Base-by-base conservation (phyloP, 768 basidiomycete genomes). In the Serendipita vermifera region DNA sequence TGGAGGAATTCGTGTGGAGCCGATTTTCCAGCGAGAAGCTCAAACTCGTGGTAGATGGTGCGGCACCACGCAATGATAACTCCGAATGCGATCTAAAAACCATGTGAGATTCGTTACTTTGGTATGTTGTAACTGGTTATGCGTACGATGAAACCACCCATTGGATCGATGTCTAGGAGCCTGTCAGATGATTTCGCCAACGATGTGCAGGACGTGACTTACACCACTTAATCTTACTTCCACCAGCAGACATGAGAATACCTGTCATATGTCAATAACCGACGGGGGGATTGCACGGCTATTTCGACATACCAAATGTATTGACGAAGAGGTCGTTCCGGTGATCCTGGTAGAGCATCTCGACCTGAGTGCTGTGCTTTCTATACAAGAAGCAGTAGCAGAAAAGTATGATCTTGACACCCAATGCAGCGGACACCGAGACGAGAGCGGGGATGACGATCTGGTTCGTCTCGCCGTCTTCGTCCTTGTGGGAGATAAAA, bases 301-400 rank as follows among this genome's bases (percentile, higher is more conserved):
- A n/a, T 43, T 27, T 51, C 13, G 2, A 56, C 74, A 32, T 59
- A 83, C 84, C 83, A 59, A 87, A 85, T 24, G 77, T 72, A 63
- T 91, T 91, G 65, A 90, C 81, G 65, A 80, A 87, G n/a, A 91
- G 66, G 64, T 94, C 94, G 63, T 92, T 97, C 61, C 93, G 75
- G 61, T 97, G 93, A 65, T 98, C 94, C 68, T 96, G 88, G 91
- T 90, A 97, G 27, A 96, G 77, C n/a, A 96, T 80, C 41, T 80
- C 79, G 2, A 99, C 94, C 69, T 99, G 96, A 63, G 87, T 92
- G 4, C 87, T 91, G 60, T 78, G 80, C 31, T 75, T 77, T 27
- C 88, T 81, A 40, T 94, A 75, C 2, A 87, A 76, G 63, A 72
- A 79, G 67, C 92, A 92, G 69, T 91, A 96, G 3, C 91, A 33